phyloP scores from a whole-genome alignment of 2,329 filamentous ascomycete species.

The Sporothrix dimorphospora region DNA sequence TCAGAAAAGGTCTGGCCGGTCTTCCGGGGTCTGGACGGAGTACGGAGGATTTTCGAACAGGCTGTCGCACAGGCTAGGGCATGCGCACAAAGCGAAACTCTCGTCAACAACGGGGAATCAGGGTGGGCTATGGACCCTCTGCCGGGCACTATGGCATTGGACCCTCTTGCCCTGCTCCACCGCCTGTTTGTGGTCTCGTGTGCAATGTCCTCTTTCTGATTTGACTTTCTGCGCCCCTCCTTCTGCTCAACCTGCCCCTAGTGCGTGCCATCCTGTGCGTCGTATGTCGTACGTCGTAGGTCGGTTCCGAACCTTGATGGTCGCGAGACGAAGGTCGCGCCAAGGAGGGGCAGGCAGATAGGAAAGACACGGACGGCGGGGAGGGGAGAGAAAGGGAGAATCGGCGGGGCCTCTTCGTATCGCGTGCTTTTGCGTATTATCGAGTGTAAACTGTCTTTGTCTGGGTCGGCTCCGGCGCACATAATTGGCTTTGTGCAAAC shows the following conservation, averaged over 20 bases:
- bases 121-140: constrained; percentile 6
- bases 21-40: background rate
- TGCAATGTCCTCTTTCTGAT: constrained; percentile 20
- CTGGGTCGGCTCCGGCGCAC: background rate
- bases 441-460: background rate
- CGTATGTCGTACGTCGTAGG: background rate
- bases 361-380: background rate
- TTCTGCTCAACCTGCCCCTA: background rate
- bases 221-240: background rate
- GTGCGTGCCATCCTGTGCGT: background rate
- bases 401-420: background rate
- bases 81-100: background rate
- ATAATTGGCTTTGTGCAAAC: background rate
- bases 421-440: background rate
- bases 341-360: background rate
- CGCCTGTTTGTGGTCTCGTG: constrained; percentile 19
- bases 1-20: background rate
- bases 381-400: no score
- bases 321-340: background rate
- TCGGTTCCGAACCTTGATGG: constrained; percentile 21
- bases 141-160: background rate
- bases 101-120: background rate
- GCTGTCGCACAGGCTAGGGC: background rate
- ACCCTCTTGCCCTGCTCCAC: background rate
- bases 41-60: background rate